Percentiles rank a stretch among this genome's conserved stretches.
phyloP scores from a whole-genome alignment of 495 filamentous ascomycete genomes.

The Tuber umbilicatum region DNA sequence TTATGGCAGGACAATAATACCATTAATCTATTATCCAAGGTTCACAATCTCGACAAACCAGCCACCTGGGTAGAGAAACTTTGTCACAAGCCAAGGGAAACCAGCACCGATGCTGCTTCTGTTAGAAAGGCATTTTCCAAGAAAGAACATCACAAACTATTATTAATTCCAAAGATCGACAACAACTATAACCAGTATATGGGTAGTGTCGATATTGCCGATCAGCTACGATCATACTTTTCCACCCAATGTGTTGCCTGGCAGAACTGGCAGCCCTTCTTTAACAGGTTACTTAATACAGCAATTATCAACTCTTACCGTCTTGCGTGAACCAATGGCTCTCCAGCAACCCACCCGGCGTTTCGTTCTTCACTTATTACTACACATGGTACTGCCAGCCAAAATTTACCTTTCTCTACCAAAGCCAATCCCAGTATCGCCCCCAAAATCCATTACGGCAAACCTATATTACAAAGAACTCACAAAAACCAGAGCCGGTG shows the following conservation, averaged over 20 bases:
- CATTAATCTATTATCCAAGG: constrained; percentile 11
- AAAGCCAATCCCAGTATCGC: background rate
- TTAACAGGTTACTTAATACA: constrained; percentile 36
- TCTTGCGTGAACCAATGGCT: background rate
- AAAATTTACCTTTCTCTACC: background rate
- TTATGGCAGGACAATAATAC: constrained; percentile 15
- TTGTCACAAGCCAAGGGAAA: background rate
- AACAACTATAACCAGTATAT: constrained; percentile 33
- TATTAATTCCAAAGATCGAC: constrained; percentile 13
- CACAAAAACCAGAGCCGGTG: background rate
- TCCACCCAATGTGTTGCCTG: constrained; percentile 13
- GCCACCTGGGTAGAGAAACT: background rate
- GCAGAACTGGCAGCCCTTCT: constrained; percentile 27
- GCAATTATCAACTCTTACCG: constrained; percentile 8
- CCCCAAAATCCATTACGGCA: background rate
- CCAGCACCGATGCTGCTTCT: background rate
- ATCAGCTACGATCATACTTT: constrained; percentile 22
- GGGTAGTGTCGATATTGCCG: constrained; percentile 30
- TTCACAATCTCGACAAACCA: constrained; percentile 8
- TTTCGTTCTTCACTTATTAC: background rate
- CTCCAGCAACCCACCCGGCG: background rate
- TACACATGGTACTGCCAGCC: background rate
- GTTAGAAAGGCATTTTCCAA: background rate
- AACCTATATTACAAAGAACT: background rate
- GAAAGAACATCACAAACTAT: background rate